Conservation (phyloP, 2,329 filamentous ascomycete species). For the Aureobasidium mangrovei region DNA sequence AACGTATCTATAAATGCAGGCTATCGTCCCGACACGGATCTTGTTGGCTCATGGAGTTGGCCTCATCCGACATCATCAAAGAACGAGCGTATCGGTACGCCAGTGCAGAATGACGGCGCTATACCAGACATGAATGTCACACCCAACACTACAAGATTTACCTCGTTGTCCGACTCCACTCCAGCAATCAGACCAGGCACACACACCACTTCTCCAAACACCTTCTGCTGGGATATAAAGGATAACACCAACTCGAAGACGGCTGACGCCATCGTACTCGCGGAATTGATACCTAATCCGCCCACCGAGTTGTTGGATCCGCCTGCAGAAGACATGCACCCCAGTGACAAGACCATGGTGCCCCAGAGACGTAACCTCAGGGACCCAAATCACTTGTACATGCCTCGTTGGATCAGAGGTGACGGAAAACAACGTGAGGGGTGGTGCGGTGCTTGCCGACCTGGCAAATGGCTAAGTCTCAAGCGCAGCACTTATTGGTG, state of each 20-base stretch:
- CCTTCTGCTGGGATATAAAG: neutral
- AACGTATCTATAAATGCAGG: neutral
- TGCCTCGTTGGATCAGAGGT: conserved; percentile 11
- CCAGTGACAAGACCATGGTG: neutral
- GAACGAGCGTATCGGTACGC: neutral
- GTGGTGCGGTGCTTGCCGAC: conserved; percentile 12
- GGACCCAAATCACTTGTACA: conserved; percentile 4
- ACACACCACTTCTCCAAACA: neutral
- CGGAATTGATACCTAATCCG: conserved; percentile 1
- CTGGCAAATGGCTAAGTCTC: conserved; percentile 13
- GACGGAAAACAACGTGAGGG: conserved; percentile 9
- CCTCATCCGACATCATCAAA: neutral
- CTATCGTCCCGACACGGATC: neutral
- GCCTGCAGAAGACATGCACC: neutral
- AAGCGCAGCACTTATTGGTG: conserved; percentile 14
- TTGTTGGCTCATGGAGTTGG: neutral
- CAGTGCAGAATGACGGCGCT: neutral
- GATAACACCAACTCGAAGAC: neutral
- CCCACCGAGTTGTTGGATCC: neutral
- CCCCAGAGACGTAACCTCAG: conserved; percentile 7
- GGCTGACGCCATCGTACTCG: neutral
- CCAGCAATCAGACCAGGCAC: neutral
- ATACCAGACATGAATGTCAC: too few relatives aligned
- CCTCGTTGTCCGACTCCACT: neutral
- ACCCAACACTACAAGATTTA: neutral